Conservation (phyloP, 2,329 filamentous ascomycete genomes). For the Trichoderma brevicompactum region DNA sequence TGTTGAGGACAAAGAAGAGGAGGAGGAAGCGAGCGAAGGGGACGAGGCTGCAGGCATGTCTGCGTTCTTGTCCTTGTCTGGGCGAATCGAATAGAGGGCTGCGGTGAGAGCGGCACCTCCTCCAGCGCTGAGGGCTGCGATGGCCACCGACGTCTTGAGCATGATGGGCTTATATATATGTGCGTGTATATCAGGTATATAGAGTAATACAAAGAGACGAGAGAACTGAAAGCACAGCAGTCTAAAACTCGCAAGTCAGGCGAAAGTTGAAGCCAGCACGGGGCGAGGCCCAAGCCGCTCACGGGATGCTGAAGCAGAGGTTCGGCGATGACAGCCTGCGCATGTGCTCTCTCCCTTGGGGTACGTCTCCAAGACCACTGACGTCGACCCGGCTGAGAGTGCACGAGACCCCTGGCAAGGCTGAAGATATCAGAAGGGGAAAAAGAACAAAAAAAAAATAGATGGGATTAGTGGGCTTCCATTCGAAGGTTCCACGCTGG, state of each 20-base stretch:
- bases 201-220: neutral
- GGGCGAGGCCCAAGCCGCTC: conserved; percentile 15
- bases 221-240: neutral
- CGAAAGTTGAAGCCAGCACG: conserved; percentile 14
- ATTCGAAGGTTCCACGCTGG: conserved; percentile 3
- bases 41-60: conserved; percentile 42
- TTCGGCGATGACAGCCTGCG: conserved; percentile 9
- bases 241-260: conserved; percentile 7
- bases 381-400: conserved; percentile 24
- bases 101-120: conserved; percentile 76
- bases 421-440: neutral
- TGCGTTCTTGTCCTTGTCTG: conserved; percentile 50
- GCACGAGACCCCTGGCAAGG: conserved; percentile 28
- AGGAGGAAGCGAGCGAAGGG: conserved; percentile 41
- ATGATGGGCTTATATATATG: conserved; percentile 48
- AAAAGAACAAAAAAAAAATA: conserved; percentile 1
- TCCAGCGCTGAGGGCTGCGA: conserved; percentile 76
- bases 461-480: conserved; percentile 11
- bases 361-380: neutral
- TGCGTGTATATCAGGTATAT: neutral
- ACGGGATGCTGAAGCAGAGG: conserved; percentile 13
- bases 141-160: conserved; percentile 77
- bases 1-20: conserved; percentile 40
- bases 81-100: conserved; percentile 65
- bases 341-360: neutral